A percentile compares a stretch with the other conserved stretches of the same genome.
phyloP scores from a whole-genome alignment of 1,284 basidiomycete genomes.

The Pseudozyma tsukubaensis region DNA sequence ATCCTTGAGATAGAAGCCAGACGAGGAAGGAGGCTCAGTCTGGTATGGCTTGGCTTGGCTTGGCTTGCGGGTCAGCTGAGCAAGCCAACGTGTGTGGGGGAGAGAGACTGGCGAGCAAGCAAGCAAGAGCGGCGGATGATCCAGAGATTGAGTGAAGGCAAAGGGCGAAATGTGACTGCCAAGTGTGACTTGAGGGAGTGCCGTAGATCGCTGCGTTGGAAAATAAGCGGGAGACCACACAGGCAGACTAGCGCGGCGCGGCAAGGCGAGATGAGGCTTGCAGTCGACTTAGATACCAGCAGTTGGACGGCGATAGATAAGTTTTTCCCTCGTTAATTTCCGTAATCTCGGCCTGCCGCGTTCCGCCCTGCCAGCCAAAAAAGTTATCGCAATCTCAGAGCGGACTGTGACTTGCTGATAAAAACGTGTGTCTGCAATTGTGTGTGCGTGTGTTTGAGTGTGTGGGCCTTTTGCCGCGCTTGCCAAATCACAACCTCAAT shows the following conservation, averaged over 20 bases:
- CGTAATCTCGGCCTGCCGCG: slow-evolving; percentile 24
- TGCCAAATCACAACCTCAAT: too few species aligned
- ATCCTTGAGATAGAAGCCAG: slow-evolving; percentile 18
- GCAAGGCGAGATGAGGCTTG: neutral
- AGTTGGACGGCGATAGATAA: slow-evolving; percentile 5
- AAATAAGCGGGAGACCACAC: slow-evolving; percentile 10
- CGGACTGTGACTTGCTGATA: slow-evolving; percentile 14
- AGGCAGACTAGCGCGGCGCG: slow-evolving; percentile 19
- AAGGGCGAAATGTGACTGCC: neutral
- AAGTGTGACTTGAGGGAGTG: neutral
- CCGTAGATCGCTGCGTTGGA: neutral
- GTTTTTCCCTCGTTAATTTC: slow-evolving; percentile 19
- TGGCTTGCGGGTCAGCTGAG: slow-evolving; percentile 19
- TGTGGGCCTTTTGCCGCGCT: too few species aligned
- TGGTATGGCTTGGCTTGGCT: slow-evolving; percentile 3
- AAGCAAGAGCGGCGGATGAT: slow-evolving; percentile 1
- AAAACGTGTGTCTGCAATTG: too few species aligned
- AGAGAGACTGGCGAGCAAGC: neutral
- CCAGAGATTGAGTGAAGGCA: neutral
- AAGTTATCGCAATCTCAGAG: slow-evolving; percentile 5
- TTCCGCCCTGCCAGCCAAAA: slow-evolving; percentile 14
- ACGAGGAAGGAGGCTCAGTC: neutral
- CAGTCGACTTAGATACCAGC: too few species aligned
- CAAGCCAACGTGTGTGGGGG: slow-evolving; percentile 17
- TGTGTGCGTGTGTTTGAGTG: too few species aligned